These are phyloP conservation scores for Metrosideros polymorpha DNA, from an alignment of 441 rosid genomes.

Conservation along the genomic window DNA sequence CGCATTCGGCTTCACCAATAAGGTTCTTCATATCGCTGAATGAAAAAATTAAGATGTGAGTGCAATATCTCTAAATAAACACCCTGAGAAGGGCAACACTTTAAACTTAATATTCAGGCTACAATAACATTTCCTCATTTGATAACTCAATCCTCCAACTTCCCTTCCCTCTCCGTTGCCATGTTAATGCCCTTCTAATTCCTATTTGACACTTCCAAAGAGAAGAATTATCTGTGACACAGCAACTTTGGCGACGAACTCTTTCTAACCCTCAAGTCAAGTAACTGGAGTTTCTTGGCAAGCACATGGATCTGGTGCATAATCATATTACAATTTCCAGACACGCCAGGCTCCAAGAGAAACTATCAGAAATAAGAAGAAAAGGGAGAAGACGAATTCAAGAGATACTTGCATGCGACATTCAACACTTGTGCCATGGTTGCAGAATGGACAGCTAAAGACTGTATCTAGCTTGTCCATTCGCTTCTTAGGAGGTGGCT, in stretches of 20 bases:
- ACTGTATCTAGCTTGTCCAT: constrained; percentile 94
- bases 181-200: background rate
- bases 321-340: background rate
- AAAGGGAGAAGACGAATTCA: background rate
- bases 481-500: constrained; percentile 77
- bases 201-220: background rate
- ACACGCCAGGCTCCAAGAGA: background rate
- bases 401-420: constrained; percentile 49
- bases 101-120: background rate
- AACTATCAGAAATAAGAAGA: background rate
- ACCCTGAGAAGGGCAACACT: background rate
- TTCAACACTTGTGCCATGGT: constrained; percentile 90
- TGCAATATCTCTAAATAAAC: background rate
- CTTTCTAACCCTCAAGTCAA: background rate
- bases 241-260: background rate
- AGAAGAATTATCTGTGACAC: background rate
- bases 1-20: constrained; percentile 46
- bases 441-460: constrained; percentile 95
- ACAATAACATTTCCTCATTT: background rate
- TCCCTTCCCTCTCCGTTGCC: background rate
- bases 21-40: constrained; percentile 60
- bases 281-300: background rate
- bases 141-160: background rate
- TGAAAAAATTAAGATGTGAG: background rate
- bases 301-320: background rate